Percentiles rank a stretch among this genome's conserved stretches.
Conservation (phyloP, 1,284 basidiomycete genomes). For the Ustilago crameri region DNA sequence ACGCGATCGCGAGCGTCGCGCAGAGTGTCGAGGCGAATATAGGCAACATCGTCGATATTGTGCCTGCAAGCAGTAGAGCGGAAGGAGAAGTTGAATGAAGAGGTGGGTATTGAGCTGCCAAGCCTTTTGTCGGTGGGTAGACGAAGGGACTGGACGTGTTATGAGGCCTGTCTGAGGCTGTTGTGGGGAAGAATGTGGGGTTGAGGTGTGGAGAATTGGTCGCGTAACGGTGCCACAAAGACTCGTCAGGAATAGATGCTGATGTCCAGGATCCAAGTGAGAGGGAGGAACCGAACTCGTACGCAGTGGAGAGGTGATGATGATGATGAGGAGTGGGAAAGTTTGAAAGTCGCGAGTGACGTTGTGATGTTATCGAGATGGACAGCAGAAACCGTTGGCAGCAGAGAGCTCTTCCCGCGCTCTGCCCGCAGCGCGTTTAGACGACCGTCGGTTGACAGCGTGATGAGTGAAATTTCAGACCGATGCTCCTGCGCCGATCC, state of each 20-base stretch:
- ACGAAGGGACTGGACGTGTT: neutral
- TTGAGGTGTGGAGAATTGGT: neutral
- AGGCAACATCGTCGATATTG: neutral
- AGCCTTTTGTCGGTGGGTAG: neutral
- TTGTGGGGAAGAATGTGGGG: too few relatives aligned
- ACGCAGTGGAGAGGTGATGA: conserved; percentile 3
- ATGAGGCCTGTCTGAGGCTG: too few relatives aligned
- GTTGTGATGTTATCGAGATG: neutral
- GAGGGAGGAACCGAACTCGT: neutral
- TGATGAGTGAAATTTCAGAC: neutral
- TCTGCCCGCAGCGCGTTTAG: neutral
- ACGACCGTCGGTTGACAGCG: neutral
- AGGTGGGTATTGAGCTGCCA: neutral
- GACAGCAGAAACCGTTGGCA: neutral
- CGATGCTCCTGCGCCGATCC: neutral
- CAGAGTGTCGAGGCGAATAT: conserved; percentile 9
- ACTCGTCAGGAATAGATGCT: neutral
- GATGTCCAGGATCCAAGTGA: conserved; percentile 1
- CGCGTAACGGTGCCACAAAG: neutral
- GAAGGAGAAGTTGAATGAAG: neutral
- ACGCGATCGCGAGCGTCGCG: conserved; percentile 10
- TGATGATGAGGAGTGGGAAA: conserved; percentile 5
- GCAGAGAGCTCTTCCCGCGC: neutral
- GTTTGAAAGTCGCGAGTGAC: neutral
- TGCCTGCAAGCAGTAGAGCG: neutral